These are phyloP conservation scores for Leptomonas seymouri DNA, from an alignment of 208 protist species.

Conservation along the genomic window DNA sequence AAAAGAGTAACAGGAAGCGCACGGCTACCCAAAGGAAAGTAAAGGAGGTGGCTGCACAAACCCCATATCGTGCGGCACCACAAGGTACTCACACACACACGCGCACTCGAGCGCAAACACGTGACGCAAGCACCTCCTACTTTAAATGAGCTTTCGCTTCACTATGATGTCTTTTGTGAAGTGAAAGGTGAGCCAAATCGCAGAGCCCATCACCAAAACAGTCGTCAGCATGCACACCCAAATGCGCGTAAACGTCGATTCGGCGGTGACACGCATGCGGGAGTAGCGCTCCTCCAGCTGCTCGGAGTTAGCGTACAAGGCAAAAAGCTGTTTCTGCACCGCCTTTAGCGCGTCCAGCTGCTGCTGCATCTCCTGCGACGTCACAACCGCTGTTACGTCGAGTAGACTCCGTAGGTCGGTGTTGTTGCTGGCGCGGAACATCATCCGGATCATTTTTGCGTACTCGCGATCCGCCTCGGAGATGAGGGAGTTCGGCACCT, in stretches of 20 bases:
- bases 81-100: too few species aligned
- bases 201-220: slow-evolving; percentile 14
- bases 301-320: slow-evolving; percentile 23
- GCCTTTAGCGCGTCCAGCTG: slow-evolving; percentile 26
- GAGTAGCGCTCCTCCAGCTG: slow-evolving; percentile 26
- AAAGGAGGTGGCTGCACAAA: too few species aligned
- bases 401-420: slow-evolving; percentile 26
- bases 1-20: too few species aligned
- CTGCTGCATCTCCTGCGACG: slow-evolving; percentile 25
- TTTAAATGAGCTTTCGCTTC: slow-evolving; percentile 59
- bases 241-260: slow-evolving; percentile 62
- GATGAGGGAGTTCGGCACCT: neutral
- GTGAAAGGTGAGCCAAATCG: slow-evolving; percentile 43
- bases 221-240: slow-evolving; percentile 39
- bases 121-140: too few species aligned
- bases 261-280: slow-evolving; percentile 47
- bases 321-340: slow-evolving; percentile 27
- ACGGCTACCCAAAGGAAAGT: too few species aligned
- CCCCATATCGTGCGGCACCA: too few species aligned
- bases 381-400: slow-evolving; percentile 23
- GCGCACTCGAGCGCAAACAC: too few species aligned
- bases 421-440: slow-evolving; percentile 27
- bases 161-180: slow-evolving; percentile 51
- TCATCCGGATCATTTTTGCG: slow-evolving; percentile 24
- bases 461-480: slow-evolving; percentile 26